Evolutionary conservation across 139 green algal genomes (phyloP).

Genomic region (Zygnema circumcarinatum): DNA sequence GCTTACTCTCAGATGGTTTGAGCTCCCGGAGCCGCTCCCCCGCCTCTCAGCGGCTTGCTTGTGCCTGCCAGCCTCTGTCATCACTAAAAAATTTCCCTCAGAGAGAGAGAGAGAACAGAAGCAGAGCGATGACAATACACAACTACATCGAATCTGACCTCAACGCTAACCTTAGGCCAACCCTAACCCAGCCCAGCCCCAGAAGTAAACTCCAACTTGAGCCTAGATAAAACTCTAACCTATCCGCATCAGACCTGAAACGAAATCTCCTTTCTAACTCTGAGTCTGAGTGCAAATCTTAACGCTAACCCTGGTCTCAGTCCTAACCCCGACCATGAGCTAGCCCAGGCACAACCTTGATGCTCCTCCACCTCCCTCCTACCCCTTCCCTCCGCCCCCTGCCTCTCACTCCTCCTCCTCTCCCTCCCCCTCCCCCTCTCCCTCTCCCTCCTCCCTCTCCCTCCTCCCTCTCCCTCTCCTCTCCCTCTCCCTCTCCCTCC

Average conservation of each 20-base stretch:
- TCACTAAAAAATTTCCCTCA: no score
- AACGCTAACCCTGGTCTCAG: no score
- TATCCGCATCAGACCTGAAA: neutral
- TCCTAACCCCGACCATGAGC: no score
- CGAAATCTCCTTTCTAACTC: neutral
- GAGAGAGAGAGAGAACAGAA: no score
- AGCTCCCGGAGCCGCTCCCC: neutral
- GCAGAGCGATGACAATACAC: no score
- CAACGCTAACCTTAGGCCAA: no score
- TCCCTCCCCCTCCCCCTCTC: neutral
- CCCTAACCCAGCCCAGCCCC: no score
- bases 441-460: neutral
- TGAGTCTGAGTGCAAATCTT: neutral
- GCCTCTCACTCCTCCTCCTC: neutral
- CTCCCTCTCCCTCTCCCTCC: neutral
- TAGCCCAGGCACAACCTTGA: neutral
- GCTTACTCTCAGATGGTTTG: neutral
- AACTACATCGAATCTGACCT: no score
- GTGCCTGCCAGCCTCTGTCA: slow-evolving; percentile 9
- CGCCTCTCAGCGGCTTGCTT: slow-evolving; percentile 14
- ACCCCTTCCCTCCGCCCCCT: neutral
- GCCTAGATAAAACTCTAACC: neutral
- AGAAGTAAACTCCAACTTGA: no score
- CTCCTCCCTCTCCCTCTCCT: neutral
- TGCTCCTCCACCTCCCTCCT: neutral